These are phyloP conservation scores for Malassezia arunalokei DNA, from an alignment of 1,284 basidiomycete species.

Conservation along the genomic window DNA sequence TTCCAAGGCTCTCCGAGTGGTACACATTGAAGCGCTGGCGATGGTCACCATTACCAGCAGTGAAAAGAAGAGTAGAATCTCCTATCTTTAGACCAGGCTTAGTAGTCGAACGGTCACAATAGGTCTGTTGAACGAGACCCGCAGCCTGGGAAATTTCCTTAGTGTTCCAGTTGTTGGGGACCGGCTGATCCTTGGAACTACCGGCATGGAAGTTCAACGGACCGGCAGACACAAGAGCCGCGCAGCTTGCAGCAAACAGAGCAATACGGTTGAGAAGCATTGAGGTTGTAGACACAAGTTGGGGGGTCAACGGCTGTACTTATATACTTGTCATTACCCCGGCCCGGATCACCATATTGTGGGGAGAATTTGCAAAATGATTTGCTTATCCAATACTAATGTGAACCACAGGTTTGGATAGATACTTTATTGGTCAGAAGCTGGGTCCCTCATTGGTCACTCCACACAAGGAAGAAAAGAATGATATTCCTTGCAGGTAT, in stretches of 20 bases:
- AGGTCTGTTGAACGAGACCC: conserved; percentile 12
- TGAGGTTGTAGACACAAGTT: neutral
- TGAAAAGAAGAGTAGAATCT: conserved; percentile 24
- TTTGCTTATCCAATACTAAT: too few species aligned
- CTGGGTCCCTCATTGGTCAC: too few species aligned
- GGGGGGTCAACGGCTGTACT: too few species aligned
- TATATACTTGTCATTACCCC: too few species aligned
- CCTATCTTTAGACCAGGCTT: conserved; percentile 14
- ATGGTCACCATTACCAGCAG: conserved; percentile 23
- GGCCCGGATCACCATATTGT: too few species aligned
- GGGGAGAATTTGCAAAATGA: too few species aligned
- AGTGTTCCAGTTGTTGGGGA: neutral
- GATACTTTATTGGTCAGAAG: too few species aligned
- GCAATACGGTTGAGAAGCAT: neutral
- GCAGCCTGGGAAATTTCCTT: conserved; percentile 6
- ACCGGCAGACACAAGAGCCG: neutral
- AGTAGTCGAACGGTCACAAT: neutral
- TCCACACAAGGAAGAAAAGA: too few species aligned
- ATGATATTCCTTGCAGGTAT: too few species aligned
- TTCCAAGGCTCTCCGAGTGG: conserved; percentile 23
- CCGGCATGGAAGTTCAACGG: neutral
- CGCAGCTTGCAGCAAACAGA: neutral
- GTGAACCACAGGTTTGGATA: too few species aligned
- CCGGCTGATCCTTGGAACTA: conserved; percentile 3
- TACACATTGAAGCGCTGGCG: conserved; percentile 25